A percentile compares a stretch with the other conserved stretches of the same genome.
Conservation (phyloP, 202 grass and related monocot species). For the Sporobolus alterniflorus region DNA sequence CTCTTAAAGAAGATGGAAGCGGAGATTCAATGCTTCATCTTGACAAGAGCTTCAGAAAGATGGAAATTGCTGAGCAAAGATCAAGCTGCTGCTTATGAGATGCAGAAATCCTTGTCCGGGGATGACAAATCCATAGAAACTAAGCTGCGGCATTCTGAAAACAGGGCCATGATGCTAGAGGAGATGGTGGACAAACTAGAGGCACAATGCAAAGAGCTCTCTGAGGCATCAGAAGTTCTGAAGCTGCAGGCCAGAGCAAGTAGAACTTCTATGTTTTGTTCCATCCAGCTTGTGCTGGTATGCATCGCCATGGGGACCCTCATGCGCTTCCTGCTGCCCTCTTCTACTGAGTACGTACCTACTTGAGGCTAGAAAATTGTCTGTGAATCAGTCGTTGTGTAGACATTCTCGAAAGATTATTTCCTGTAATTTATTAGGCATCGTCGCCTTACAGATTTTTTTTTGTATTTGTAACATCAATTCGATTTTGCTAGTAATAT, state of each 20-base stretch:
- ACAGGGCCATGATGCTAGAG: slow-evolving; percentile 49
- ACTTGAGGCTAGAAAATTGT: slow-evolving; percentile 62
- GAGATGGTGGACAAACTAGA: slow-evolving; percentile 61
- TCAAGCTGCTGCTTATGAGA: slow-evolving; percentile 41
- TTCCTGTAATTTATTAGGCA: slow-evolving; percentile 46
- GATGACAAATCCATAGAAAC: slow-evolving; percentile 50
- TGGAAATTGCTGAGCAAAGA: slow-evolving; percentile 48
- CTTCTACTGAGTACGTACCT: slow-evolving; percentile 67
- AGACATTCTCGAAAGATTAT: slow-evolving; percentile 44
- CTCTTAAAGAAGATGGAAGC: slow-evolving; percentile 81
- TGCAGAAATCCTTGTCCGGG: slow-evolving; percentile 48
- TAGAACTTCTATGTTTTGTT: slow-evolving; percentile 63
- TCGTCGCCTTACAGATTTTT: slow-evolving; percentile 15
- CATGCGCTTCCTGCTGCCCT: slow-evolving; percentile 43
- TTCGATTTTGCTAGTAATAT: slow-evolving; percentile 50
- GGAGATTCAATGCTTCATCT: slow-evolving; percentile 78
- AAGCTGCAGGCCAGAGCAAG: slow-evolving; percentile 62
- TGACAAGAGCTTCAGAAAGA: slow-evolving; percentile 60
- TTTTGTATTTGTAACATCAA: slow-evolving; percentile 64
- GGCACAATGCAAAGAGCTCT: slow-evolving; percentile 57
- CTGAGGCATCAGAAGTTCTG: slow-evolving; percentile 61
- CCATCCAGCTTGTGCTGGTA: slow-evolving; percentile 66
- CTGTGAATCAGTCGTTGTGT: slow-evolving; percentile 34
- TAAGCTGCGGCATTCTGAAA: slow-evolving; percentile 56
- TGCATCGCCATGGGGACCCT: slow-evolving; percentile 53